Evolutionary conservation across 2,329 filamentous ascomycete species (phyloP).

Genomic region (Colletotrichum cuscutae): DNA sequence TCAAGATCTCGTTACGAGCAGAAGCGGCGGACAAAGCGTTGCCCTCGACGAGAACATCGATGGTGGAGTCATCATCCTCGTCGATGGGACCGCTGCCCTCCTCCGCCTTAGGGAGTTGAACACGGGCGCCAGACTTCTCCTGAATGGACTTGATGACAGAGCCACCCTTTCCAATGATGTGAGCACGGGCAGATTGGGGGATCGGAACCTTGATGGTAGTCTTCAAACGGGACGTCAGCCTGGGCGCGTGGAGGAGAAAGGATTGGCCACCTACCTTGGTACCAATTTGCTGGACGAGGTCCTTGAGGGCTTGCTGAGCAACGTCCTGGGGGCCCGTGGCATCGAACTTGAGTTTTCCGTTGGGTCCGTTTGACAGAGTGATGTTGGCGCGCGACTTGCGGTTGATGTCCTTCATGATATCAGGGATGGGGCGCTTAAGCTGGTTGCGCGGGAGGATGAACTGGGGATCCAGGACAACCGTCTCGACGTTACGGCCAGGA

Average conservation of each 20-base stretch:
- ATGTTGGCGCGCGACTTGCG: constrained; percentile 89
- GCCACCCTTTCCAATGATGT: constrained; percentile 94
- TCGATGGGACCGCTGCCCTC: constrained; percentile 64
- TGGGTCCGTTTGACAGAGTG: constrained; percentile 78
- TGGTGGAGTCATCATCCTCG: constrained; percentile 80
- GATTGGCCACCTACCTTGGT: constrained; percentile 70
- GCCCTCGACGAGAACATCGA: constrained; percentile 90
- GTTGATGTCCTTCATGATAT: constrained; percentile 92
- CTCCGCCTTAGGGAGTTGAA: constrained; percentile 88
- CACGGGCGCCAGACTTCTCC: constrained; percentile 87
- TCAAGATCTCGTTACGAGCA: constrained; percentile 84
- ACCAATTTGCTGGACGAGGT: constrained; percentile 88
- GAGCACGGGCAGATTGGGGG: constrained; percentile 83
- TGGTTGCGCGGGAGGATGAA: constrained; percentile 81
- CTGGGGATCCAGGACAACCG: constrained; percentile 76
- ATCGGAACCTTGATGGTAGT: constrained; percentile 79
- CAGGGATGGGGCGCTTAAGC: constrained; percentile 85
- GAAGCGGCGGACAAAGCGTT: constrained; percentile 88
- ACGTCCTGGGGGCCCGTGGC: constrained; percentile 85
- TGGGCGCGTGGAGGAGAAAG: background rate
- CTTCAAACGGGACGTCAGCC: constrained; percentile 40
- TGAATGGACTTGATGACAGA: constrained; percentile 90
- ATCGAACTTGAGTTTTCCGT: constrained; percentile 82
- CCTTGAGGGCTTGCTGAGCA: constrained; percentile 88
- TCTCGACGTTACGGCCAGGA: constrained; percentile 84